Conservation (phyloP, 345 rosid species). For the Camelina sativa region DNA sequence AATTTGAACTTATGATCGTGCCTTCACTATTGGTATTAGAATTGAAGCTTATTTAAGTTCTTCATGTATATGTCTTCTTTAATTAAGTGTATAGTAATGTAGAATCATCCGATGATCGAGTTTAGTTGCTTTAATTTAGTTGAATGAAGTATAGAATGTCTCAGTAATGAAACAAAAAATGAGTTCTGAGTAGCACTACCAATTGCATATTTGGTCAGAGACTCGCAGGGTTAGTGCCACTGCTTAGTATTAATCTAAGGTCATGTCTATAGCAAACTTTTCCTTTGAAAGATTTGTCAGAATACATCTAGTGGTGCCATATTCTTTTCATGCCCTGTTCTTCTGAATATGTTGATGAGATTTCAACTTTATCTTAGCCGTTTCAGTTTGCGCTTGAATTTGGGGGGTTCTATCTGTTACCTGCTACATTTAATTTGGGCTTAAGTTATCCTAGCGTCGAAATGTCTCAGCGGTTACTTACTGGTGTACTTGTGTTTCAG, state of each 20-base stretch:
- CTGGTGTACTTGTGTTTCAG: slow-evolving; percentile 49
- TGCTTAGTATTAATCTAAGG: slow-evolving; percentile 7
- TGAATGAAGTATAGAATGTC: too few species aligned
- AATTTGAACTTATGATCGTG: background rate
- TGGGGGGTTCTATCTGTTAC: background rate
- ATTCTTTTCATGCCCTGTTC: background rate
- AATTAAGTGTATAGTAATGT: background rate
- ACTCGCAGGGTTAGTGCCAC: background rate
- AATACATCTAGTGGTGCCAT: background rate
- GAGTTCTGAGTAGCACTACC: background rate
- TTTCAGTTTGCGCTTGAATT: background rate
- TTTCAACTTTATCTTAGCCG: slow-evolving; percentile 3
- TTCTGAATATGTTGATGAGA: slow-evolving; percentile 17
- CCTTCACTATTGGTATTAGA: background rate
- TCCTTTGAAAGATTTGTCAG: background rate
- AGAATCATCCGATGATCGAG: background rate
- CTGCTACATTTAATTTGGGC: background rate
- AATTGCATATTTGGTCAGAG: slow-evolving; percentile 5
- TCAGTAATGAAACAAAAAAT: background rate
- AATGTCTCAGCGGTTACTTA: slow-evolving; percentile 7
- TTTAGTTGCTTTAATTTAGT: background rate
- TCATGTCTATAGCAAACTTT: slow-evolving; percentile 3
- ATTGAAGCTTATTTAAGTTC: background rate
- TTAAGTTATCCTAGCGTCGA: background rate
- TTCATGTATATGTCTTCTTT: slow-evolving; percentile 1